Percentiles rank a stretch among this genome's conserved stretches.
phyloP scores from a whole-genome alignment of 108 stramenopile species.

The Nitzschia putrida region DNA sequence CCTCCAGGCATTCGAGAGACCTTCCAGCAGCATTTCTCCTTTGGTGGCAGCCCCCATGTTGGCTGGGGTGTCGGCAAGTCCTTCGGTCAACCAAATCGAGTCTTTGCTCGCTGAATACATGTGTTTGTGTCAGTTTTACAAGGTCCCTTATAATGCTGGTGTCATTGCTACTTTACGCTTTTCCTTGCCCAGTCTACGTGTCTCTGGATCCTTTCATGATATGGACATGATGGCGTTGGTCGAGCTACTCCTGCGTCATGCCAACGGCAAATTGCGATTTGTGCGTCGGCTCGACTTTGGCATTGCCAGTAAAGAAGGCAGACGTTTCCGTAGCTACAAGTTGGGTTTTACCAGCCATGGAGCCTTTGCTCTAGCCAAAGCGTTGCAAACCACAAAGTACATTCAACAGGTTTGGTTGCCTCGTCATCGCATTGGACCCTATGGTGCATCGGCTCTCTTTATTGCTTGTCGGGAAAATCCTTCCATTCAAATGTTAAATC shows the following conservation, averaged over 20 bases:
- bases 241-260: conserved; percentile 67
- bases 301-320: conserved; percentile 53
- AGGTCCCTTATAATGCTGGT: conserved; percentile 63
- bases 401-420: conserved; percentile 66
- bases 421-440: conserved; percentile 76
- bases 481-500: conserved; percentile 41
- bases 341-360: conserved; percentile 74
- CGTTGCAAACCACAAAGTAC: conserved; percentile 51
- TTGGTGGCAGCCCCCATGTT: conserved; percentile 32
- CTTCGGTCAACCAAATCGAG: conserved; percentile 35
- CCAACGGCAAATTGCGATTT: conserved; percentile 58
- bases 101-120: conserved; percentile 64
- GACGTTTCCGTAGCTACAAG: conserved; percentile 2
- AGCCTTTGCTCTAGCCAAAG: conserved; percentile 69
- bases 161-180: conserved; percentile 69
- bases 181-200: conserved; percentile 62
- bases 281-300: conserved; percentile 72
- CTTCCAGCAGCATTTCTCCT: conserved; percentile 17
- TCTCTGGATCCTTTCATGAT: conserved; percentile 74
- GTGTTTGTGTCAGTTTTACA: conserved; percentile 61
- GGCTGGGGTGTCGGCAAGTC: not conserved
- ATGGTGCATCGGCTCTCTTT: conserved; percentile 74
- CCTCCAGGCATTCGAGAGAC: conserved; percentile 10
- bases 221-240: conserved; percentile 76
- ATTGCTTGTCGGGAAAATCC: conserved; percentile 56